A percentile compares a stretch with the other conserved stretches of the same genome.
These are phyloP conservation scores for Haplographium delicatum DNA, from an alignment of 495 filamentous ascomycete genomes.

Conservation along the genomic window DNA sequence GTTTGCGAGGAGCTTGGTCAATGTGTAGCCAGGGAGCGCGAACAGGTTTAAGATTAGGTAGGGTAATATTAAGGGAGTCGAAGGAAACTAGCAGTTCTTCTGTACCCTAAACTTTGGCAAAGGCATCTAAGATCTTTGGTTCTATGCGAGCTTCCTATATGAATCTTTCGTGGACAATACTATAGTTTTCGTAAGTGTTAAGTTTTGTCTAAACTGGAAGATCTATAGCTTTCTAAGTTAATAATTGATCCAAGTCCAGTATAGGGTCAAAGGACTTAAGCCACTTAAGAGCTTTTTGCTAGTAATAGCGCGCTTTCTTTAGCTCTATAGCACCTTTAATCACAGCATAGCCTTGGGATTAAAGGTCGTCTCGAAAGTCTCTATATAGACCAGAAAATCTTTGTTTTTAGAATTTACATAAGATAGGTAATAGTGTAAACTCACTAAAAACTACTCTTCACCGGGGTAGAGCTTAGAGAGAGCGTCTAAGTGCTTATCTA, in stretches of 20 bases:
- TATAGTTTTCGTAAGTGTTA: constrained; percentile 30
- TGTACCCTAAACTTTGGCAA: constrained; percentile 31
- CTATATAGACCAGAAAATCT: too few species aligned
- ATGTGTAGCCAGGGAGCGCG: constrained; percentile 28
- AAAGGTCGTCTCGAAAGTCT: too few species aligned
- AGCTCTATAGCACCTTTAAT: too few species aligned
- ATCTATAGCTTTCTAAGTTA: constrained; percentile 30
- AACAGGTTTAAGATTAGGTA: constrained; percentile 11
- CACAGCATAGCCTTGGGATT: too few species aligned
- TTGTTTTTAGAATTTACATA: too few species aligned
- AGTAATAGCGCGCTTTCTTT: too few species aligned
- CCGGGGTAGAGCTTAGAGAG: too few species aligned
- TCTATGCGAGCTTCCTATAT: constrained; percentile 43
- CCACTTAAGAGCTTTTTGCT: constrained; percentile 11
- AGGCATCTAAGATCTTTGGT: constrained; percentile 33
- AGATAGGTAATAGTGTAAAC: too few species aligned
- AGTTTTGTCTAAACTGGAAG: constrained; percentile 30
- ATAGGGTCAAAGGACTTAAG: constrained; percentile 10
- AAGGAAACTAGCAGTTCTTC: constrained; percentile 32
- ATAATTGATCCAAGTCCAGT: constrained; percentile 27
- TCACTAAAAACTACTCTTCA: too few species aligned
- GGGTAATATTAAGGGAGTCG: constrained; percentile 21
- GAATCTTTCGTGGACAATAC: constrained; percentile 38
- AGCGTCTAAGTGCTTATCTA: too few species aligned
- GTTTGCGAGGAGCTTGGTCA: constrained; percentile 26